phyloP scores from a whole-genome alignment of 2,329 filamentous ascomycete species.

The Aaosphaeria arxii region DNA sequence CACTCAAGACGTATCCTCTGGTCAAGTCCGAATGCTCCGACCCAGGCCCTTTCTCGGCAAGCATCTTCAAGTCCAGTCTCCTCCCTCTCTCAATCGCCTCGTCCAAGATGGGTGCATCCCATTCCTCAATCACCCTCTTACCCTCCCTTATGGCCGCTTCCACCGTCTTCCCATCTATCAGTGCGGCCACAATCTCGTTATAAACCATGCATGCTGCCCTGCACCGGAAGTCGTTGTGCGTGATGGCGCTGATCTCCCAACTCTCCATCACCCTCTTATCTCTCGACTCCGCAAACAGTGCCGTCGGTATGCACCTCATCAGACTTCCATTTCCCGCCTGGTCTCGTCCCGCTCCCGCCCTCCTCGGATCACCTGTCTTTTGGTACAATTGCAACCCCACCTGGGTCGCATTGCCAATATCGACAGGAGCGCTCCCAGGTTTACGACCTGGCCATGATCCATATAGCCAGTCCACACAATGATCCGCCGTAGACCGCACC shows the following conservation, averaged over 20 bases:
- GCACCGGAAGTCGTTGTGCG: constrained; percentile 19
- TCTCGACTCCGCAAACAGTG: constrained; percentile 34
- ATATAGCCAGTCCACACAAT: constrained; percentile 43
- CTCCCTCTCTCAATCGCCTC: constrained; percentile 17
- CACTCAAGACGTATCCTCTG: constrained; percentile 45
- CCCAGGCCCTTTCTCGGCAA: constrained; percentile 34
- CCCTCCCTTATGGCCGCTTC: constrained; percentile 11
- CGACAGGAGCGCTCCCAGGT: constrained; percentile 30
- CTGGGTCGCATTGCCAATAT: constrained; percentile 43
- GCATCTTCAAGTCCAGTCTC: constrained; percentile 14
- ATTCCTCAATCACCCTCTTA: constrained; percentile 1
- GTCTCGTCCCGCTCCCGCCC: constrained; percentile 39
- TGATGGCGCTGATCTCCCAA: constrained; percentile 17
- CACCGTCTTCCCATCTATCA: constrained; percentile 8
- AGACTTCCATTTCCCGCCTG: constrained; percentile 47
- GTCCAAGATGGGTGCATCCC: constrained; percentile 6
- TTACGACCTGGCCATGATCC: constrained; percentile 45
- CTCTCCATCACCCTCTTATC: constrained; percentile 20
- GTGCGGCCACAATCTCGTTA: constrained; percentile 20
- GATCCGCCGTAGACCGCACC: constrained; percentile 32
- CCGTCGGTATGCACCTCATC: constrained; percentile 50
- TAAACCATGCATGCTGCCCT: constrained; percentile 19
- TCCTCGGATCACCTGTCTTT: constrained; percentile 23
- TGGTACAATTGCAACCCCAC: constrained; percentile 32
- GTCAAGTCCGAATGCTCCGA: constrained; percentile 23